Evolutionary conservation across 1,284 basidiomycete genomes (phyloP).

Genomic region (Boletus semigastroideus): DNA sequence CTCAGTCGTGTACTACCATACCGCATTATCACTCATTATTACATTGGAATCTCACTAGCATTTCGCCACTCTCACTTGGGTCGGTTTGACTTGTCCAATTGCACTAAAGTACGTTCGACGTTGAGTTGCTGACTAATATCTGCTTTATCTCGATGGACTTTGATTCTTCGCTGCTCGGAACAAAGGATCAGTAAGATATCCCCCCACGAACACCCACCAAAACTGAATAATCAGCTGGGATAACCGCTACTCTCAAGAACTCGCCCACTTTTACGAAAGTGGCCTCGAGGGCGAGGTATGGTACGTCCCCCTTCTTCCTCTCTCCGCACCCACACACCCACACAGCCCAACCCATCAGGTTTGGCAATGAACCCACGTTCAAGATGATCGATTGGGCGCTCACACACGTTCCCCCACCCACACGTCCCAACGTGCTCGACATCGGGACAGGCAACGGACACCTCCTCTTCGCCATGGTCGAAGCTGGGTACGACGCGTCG

Average conservation of each 20-base stretch:
- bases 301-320: constrained; percentile 39
- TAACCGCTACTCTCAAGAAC: constrained; percentile 66
- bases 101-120: no score
- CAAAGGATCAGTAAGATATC: constrained; percentile 55
- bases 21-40: constrained; percentile 8
- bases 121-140: constrained; percentile 27
- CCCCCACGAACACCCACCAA: background rate
- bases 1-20: constrained; percentile 21
- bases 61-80: constrained; percentile 7
- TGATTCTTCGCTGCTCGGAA: constrained; percentile 66
- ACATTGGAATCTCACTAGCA: constrained; percentile 16
- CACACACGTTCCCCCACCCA: constrained; percentile 48
- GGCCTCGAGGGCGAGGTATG: constrained; percentile 91
- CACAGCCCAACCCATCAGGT: constrained; percentile 53
- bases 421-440: constrained; percentile 58
- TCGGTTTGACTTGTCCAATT: background rate
- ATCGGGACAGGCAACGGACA: constrained; percentile 88
- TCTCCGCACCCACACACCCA: background rate
- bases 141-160: constrained; percentile 33
- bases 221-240: constrained; percentile 58
- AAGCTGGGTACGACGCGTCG: constrained; percentile 59
- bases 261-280: constrained; percentile 75
- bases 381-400: constrained; percentile 77
- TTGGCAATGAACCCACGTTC: constrained; percentile 76
- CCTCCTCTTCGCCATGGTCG: constrained; percentile 70